Evolutionary conservation across 345 rosid genomes (phyloP), one percentile per base, ranked within the genome.

Genomic region (Dipteronia dyeriana): DNA sequence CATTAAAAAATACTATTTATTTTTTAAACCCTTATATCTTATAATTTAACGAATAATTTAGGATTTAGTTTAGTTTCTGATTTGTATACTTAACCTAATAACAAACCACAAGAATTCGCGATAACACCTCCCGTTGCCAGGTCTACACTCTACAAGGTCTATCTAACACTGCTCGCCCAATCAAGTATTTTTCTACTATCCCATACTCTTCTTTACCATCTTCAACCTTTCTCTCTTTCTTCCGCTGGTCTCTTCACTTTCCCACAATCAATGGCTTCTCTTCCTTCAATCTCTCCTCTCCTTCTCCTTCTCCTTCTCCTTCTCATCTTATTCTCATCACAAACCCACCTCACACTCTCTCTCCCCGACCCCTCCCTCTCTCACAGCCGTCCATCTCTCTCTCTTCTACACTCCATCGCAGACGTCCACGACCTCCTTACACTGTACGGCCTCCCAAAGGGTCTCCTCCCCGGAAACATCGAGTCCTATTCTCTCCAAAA

Each of bases 341-440:
- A 71, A 60, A 39, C 80, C 79, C 73, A 34, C 68, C 84, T 75
- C 81, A 71, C 76, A 68, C 69, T 75, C 74, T 53, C 81, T 68
- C 71, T 31, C 16, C 8, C 74, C 73, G 20, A 70, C 59, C 67
- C 25, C 67, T 20, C 43, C 53, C 26, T 63, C 13, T 14, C 38
- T 45, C 70, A 7, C 68, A 1, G 29, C 81, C 85, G 68, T 51
- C 67, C 78, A 62, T 60, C 76, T 72, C 66, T 0, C 17, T 20
- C 73, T 7, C 66, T 70, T 7, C 66, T 70, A 23, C 43, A 22
- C 20, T 73, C 73, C 2, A 61, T 43, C 76, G 19, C 71, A 1
- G 96, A 92, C 78, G 71, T 90, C 78, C 95, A 91, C 67, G 97
- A 94, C 76, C 84, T 92, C 66, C 94, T 94, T 59, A 89, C 88